phyloP scores from a whole-genome alignment of 306 rosid genomes.

The Dicorynia guianensis region DNA sequence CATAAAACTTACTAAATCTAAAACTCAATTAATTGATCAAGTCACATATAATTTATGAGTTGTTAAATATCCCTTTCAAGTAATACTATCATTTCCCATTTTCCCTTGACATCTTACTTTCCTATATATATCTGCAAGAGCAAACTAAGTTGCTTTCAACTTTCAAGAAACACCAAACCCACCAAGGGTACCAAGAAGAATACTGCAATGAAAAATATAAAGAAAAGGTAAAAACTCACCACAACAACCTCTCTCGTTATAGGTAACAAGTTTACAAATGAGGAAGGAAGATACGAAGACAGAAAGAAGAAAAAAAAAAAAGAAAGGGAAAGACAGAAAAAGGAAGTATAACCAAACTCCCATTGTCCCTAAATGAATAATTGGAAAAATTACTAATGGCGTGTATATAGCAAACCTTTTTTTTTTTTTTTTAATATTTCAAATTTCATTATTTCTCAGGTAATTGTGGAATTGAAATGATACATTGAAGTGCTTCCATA shows the following conservation, averaged over 20 bases:
- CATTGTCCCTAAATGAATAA: conserved; percentile 20
- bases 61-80: too few species aligned
- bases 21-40: too few species aligned
- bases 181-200: not conserved
- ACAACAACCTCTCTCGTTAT: conserved; percentile 41
- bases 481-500: conserved; percentile 35
- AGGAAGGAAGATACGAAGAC: not conserved
- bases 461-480: conserved; percentile 30
- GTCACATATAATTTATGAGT: too few species aligned
- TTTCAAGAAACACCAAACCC: not conserved
- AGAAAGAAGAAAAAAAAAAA: not conserved
- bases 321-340: conserved; percentile 8
- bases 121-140: too few species aligned
- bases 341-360: conserved; percentile 31
- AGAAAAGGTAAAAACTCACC: conserved; percentile 12
- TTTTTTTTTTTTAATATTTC: conserved; percentile 5
- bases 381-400: conserved; percentile 38
- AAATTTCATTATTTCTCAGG: conserved; percentile 29
- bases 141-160: too few species aligned
- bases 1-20: too few species aligned
- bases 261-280: conserved; percentile 34
- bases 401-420: conserved; percentile 21
- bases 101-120: too few species aligned
- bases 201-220: conserved; percentile 18
- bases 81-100: too few species aligned